Conservation (phyloP, 2,329 filamentous ascomycete genomes). For the Xylariales sp. region DNA sequence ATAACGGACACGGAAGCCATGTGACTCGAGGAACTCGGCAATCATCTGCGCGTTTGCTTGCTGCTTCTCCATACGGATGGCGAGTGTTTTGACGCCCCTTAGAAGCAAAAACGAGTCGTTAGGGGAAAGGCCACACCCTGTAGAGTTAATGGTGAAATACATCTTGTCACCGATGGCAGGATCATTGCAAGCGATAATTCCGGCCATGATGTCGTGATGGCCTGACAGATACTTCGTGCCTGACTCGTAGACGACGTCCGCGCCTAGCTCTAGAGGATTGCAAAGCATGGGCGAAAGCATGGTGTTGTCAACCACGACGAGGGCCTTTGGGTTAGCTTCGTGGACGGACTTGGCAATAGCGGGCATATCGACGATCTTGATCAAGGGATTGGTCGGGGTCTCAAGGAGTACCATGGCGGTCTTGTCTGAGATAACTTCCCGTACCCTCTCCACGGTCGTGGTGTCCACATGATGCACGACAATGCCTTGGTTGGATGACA, state of each 20-base stretch:
- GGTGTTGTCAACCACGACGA: constrained; percentile 97
- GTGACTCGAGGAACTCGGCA: constrained; percentile 88
- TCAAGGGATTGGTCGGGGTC: constrained; percentile 95
- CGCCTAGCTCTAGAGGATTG: constrained; percentile 93
- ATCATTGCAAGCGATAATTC: constrained; percentile 93
- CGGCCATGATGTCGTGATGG: constrained; percentile 99
- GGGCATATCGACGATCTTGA: constrained; percentile 95
- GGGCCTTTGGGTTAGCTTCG: constrained; percentile 77
- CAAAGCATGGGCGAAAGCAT: constrained; percentile 97
- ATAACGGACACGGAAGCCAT: constrained; percentile 95
- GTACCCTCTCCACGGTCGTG: constrained; percentile 78
- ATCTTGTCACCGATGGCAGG: constrained; percentile 84
- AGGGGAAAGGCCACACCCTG: constrained; percentile 91
- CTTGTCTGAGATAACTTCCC: constrained; percentile 76
- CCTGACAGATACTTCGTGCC: constrained; percentile 98
- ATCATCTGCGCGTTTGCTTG: constrained; percentile 92
- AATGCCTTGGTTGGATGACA: constrained; percentile 89
- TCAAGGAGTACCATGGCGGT: constrained; percentile 97
- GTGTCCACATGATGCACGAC: constrained; percentile 97
- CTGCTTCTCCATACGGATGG: constrained; percentile 98
- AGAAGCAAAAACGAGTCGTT: constrained; percentile 97
- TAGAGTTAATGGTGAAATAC: constrained; percentile 97
- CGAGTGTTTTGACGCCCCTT: constrained; percentile 94
- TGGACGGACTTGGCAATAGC: constrained; percentile 82
- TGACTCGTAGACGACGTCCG: constrained; percentile 96